phyloP scores from a whole-genome alignment of 306 rosid genomes.

The Fagus sylvatica region DNA sequence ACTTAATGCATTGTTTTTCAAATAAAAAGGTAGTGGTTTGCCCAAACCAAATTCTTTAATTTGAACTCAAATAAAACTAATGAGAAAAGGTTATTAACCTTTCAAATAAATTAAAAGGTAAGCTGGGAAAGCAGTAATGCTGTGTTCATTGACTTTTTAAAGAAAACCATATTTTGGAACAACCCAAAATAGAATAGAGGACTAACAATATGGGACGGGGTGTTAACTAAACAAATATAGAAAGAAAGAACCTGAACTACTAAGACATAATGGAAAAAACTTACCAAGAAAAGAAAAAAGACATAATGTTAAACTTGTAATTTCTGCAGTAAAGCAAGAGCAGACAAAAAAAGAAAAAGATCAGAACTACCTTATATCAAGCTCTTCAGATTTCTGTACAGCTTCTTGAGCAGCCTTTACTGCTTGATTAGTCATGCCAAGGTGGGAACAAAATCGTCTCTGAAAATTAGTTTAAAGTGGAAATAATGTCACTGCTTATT shows the following conservation, averaged over 20 bases:
- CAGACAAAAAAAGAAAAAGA: slow-evolving; percentile 16
- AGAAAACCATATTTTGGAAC: too few relatives aligned
- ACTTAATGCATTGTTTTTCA: too few relatives aligned
- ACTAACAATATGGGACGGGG: too few relatives aligned
- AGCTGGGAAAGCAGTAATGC: too few relatives aligned
- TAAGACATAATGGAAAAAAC: slow-evolving; percentile 2
- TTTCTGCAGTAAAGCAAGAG: not conserved
- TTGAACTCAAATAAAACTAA: too few relatives aligned
- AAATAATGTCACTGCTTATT: slow-evolving; percentile 3
- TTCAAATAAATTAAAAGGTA: too few relatives aligned
- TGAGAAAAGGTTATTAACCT: too few relatives aligned
- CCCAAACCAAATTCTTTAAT: too few relatives aligned
- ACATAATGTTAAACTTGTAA: not conserved
- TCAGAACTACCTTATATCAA: slow-evolving; percentile 73
- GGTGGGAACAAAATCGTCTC: slow-evolving; percentile 98
- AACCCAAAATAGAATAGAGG: too few relatives aligned
- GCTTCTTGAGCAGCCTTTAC: slow-evolving; percentile 99
- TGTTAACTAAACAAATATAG: not conserved
- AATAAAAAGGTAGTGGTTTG: too few relatives aligned
- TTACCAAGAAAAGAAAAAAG: too few relatives aligned
- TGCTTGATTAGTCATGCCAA: slow-evolving; percentile 94
- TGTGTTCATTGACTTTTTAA: too few relatives aligned
- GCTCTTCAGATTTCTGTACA: slow-evolving; percentile 84
- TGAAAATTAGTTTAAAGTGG: slow-evolving; percentile 28
- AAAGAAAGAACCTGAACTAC: not conserved